Percentiles rank a stretch among this genome's conserved stretches.
Conservation (phyloP, 768 basidiomycete genomes). For the Mycena galopus region DNA sequence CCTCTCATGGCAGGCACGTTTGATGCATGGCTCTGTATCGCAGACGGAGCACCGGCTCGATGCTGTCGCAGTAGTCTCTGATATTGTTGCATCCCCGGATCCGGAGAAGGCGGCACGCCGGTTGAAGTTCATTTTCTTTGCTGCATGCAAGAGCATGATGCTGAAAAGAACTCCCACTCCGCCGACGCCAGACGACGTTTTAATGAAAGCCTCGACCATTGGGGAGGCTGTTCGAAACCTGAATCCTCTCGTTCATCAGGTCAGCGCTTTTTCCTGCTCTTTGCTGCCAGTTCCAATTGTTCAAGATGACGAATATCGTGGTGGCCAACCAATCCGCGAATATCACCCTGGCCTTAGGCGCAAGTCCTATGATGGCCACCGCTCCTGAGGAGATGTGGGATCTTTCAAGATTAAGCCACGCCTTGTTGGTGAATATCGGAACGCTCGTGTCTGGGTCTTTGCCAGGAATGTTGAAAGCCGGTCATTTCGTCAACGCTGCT, state of each 20-base stretch:
- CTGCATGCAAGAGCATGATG: constrained; percentile 34
- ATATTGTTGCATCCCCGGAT: constrained; percentile 76
- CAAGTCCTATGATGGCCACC: constrained; percentile 95
- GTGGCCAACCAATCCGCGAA: constrained; percentile 93
- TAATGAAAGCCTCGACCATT: constrained; percentile 60
- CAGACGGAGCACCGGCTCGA: constrained; percentile 70
- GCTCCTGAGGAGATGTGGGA: constrained; percentile 87
- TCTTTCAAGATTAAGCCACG: constrained; percentile 72
- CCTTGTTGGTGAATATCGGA: constrained; percentile 90
- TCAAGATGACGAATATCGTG: constrained; percentile 90
- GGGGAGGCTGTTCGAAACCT: constrained; percentile 63
- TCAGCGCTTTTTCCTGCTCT: constrained; percentile 38
- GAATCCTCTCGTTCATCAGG: constrained; percentile 88
- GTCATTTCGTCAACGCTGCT: constrained; percentile 73
- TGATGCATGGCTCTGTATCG: constrained; percentile 76
- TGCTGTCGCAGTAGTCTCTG: constrained; percentile 91
- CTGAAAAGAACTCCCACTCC: not conserved
- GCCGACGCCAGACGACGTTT: constrained; percentile 54
- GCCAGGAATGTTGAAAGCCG: constrained; percentile 83
- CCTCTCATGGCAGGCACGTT: constrained; percentile 14
- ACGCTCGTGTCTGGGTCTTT: constrained; percentile 71
- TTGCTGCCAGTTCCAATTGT: constrained; percentile 4
- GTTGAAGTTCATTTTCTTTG: constrained; percentile 36
- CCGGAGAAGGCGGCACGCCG: constrained; percentile 66
- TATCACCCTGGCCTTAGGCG: constrained; percentile 87